Evolutionary conservation across 2,329 filamentous ascomycete genomes (phyloP).

Genomic region (Cytospora mali): DNA sequence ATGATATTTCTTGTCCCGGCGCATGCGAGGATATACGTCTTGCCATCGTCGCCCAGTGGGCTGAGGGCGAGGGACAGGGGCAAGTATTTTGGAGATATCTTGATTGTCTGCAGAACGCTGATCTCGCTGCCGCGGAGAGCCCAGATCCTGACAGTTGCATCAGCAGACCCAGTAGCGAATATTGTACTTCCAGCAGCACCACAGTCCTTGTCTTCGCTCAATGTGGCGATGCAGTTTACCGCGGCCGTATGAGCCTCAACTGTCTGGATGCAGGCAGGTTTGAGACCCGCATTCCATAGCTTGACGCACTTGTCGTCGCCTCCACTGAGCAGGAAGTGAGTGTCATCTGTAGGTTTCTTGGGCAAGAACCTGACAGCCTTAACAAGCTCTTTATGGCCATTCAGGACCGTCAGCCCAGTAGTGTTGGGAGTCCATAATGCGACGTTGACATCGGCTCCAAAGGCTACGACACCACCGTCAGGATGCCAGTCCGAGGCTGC

Average conservation of each 20-base stretch:
- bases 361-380: constrained; percentile 82
- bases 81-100: constrained; percentile 77
- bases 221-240: constrained; percentile 67
- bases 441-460: constrained; percentile 85
- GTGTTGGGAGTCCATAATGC: constrained; percentile 76
- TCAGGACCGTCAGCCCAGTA: constrained; percentile 67
- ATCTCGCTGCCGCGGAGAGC: constrained; percentile 53
- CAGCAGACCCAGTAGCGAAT: constrained; percentile 80
- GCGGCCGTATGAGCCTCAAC: constrained; percentile 71
- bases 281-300: constrained; percentile 61
- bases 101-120: constrained; percentile 69
- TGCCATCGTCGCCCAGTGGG: constrained; percentile 53
- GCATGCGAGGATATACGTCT: constrained; percentile 70
- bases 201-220: constrained; percentile 35
- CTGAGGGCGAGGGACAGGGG: constrained; percentile 76
- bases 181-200: constrained; percentile 37
- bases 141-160: constrained; percentile 76
- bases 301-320: constrained; percentile 78
- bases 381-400: constrained; percentile 77
- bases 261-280: constrained; percentile 53
- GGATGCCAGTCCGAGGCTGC: constrained; percentile 86
- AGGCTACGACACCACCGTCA: constrained; percentile 71
- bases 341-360: constrained; percentile 44
- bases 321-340: constrained; percentile 71
- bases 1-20: constrained; percentile 83